Percentiles rank a stretch among this genome's conserved stretches.
These are phyloP conservation scores for Iris macrosiphon DNA, from an alignment of 106 monocot genomes.

Conservation along the genomic window DNA sequence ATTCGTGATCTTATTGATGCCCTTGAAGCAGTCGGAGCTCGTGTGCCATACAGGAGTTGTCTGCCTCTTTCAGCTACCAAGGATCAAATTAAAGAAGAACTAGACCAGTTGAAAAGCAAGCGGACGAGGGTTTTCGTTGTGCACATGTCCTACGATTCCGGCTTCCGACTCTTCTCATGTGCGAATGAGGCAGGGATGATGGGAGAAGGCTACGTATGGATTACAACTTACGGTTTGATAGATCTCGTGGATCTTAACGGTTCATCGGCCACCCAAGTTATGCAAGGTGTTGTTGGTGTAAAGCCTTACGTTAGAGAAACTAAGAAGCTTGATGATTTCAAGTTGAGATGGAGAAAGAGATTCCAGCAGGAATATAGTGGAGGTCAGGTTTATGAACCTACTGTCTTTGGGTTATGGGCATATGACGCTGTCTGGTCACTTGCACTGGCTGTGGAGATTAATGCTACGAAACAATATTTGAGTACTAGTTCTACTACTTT, in stretches of 20 bases:
- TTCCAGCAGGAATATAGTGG: slow-evolving; percentile 11
- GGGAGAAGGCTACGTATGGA: slow-evolving; percentile 56
- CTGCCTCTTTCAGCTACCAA: slow-evolving; percentile 32
- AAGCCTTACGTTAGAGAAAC: slow-evolving; percentile 33
- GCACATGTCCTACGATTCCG: slow-evolving; percentile 39
- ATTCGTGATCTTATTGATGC: slow-evolving; percentile 51
- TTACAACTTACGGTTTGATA: slow-evolving; percentile 49
- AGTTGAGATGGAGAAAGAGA: slow-evolving; percentile 34
- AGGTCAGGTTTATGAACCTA: slow-evolving; percentile 15
- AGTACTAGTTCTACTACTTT: too few relatives aligned
- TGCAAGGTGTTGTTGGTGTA: slow-evolving; percentile 64
- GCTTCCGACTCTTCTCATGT: slow-evolving; percentile 21
- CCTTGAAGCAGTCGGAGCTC: slow-evolving; percentile 25
- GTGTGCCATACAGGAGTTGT: slow-evolving; percentile 36
- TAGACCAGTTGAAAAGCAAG: slow-evolving; percentile 30
- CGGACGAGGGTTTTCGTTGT: slow-evolving; percentile 65
- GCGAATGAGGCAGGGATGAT: slow-evolving; percentile 56
- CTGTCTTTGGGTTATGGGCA: slow-evolving; percentile 49
- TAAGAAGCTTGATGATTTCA: slow-evolving; percentile 20
- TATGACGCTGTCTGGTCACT: slow-evolving; percentile 60
- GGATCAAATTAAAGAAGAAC: slow-evolving; percentile 21
- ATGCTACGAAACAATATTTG: too few relatives aligned
- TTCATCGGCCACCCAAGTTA: slow-evolving; percentile 24
- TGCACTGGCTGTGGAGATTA: slow-evolving; percentile 31
- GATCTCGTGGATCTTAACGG: slow-evolving; percentile 31